These are phyloP conservation scores for Suillus lakei DNA, from an alignment of 768 basidiomycete species.

Conservation along the genomic window DNA sequence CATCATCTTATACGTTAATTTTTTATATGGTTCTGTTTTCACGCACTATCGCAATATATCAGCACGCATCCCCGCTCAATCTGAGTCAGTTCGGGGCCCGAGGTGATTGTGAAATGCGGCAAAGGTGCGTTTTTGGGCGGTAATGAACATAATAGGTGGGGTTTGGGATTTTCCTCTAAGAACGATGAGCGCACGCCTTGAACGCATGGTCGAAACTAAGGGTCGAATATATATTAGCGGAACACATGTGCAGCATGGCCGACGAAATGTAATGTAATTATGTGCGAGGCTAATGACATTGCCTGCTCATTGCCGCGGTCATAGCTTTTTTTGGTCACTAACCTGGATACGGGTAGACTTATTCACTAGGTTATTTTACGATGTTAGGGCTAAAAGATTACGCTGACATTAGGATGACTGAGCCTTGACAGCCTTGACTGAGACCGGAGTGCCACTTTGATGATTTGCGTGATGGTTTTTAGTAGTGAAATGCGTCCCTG, in stretches of 20 bases:
- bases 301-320: not conserved
- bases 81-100: too few species aligned
- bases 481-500: conserved; percentile 7
- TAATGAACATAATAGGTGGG: not conserved
- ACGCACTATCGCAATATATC: conserved; percentile 30
- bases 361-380: too few species aligned
- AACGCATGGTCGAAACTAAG: not conserved
- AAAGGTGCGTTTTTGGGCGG: not conserved
- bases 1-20: conserved; percentile 22
- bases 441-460: not conserved
- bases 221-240: not conserved
- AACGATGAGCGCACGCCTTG: not conserved
- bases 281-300: not conserved
- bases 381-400: too few species aligned
- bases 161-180: not conserved
- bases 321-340: too few species aligned
- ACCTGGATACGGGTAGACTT: too few species aligned
- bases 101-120: not conserved
- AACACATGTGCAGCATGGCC: not conserved
- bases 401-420: too few species aligned
- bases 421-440: not conserved
- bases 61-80: conserved; percentile 35
- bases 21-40: conserved; percentile 23
- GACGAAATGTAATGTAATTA: not conserved
- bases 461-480: not conserved